Evolutionary conservation across 1,284 basidiomycete species (phyloP), one percentile per base, ranked within the genome.

Genomic region (Puccinia hordei): DNA sequence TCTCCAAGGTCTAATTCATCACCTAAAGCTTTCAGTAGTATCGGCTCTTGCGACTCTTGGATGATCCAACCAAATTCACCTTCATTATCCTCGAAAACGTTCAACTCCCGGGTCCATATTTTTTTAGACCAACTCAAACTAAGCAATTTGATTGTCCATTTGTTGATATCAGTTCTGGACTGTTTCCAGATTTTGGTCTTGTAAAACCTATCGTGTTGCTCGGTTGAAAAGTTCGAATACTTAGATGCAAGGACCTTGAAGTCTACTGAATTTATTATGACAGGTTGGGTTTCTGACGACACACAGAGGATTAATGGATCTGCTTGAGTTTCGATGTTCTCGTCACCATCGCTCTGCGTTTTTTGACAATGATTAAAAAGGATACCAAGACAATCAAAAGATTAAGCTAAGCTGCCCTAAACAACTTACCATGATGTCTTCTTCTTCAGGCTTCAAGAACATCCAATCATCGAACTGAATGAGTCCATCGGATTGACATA

Each of bases 381-480:
- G 35, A 27, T 46, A 69, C 10, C 24, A 49, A 46, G 27, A 46
- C 24, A 27, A 49, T 46, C 15, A 49, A 27, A 53, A 71, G 30
- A 9, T 35, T n/a, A 38, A 35, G 15, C 19, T 41, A 33, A 61
- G 63, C 22, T 9, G 61, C 53, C 24, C 33, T 3, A 72, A 44
- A 33, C n/a, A 30, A 63, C 51, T 51, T 19, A 66, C 35, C 49
- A 46, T 30, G 9, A 51, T 44, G 49, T n/a, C 24, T 35, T 63
- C 69, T 22, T 33, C 44, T 59, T 24, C 49, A 30, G 65, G 63
- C 51, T 3, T 49, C 17, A 57, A 30, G 44, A 77, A 77, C 30
- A 55, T 44, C 71, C 71, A 75, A 51, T 75, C 73, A 59, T 75
- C 61, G 22, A 75, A 63, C 41, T 61, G n/a, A 65, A 65, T 49